Conservation (phyloP, 331 rosid species). For the Pyrus hybrid region DNA sequence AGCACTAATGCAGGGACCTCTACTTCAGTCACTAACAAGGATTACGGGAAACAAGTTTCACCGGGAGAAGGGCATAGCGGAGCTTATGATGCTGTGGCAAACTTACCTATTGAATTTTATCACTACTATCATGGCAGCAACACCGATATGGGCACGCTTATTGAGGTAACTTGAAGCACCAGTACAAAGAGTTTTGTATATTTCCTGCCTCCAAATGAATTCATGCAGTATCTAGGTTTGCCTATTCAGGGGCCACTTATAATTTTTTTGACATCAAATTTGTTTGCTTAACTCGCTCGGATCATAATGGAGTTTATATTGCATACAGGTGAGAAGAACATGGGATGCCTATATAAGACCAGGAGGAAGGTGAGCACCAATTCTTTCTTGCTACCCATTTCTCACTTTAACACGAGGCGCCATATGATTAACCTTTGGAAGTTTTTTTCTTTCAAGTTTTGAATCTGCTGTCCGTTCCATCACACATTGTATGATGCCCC, state of each 20-base stretch:
- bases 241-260: not conserved
- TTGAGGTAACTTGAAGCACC: constrained; percentile 50
- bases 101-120: constrained; percentile 77
- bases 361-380: constrained; percentile 69
- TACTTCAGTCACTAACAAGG: constrained; percentile 27
- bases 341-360: constrained; percentile 93
- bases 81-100: constrained; percentile 55
- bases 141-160: constrained; percentile 79
- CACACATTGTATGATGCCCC: not conserved
- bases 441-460: not conserved
- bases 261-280: not conserved
- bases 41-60: constrained; percentile 24
- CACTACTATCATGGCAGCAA: constrained; percentile 87
- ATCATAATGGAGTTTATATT: not conserved
- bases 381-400: not conserved
- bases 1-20: constrained; percentile 23
- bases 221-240: not conserved
- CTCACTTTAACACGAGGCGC: not conserved
- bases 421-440: not conserved
- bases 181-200: not conserved
- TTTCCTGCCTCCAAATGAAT: no score
- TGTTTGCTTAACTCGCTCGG: not conserved
- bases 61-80: constrained; percentile 35
- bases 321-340: constrained; percentile 80
- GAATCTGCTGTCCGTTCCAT: not conserved